Evolutionary conservation across 1,284 basidiomycete species (phyloP), one percentile per base, ranked within the genome.

Genomic region (Austroboletus rostrupii): DNA sequence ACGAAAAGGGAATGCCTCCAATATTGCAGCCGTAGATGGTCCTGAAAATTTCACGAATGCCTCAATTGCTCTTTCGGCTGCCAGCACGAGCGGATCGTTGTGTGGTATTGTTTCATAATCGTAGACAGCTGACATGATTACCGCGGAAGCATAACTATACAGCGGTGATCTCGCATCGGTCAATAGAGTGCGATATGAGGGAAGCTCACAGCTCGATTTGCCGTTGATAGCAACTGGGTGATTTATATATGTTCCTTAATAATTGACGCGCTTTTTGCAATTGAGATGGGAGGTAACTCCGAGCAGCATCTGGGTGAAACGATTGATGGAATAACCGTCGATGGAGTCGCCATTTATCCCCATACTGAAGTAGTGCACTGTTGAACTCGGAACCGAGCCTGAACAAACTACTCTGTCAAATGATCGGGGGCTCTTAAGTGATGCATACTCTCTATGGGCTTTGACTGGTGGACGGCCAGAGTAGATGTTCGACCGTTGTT

Each of bases 71-170:
- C 33, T 65, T 49, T 65, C 67, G n/a, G 66, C 67, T 8, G 58
- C 54, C 37, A 62, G 47, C 19, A 65, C 54, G 16, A 65, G 58
- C 1, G 64, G 64, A 52, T 65, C 64, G 29, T 57, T 53, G 17
- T 58, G 47, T 17, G 56, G 58, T 46, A 49, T 35, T 8, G 66
- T 66, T 47, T 69, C 66, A 47, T 65, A 69, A 42, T 67, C 64
- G 36, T 65, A 65, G n/a, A 69, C 64, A 23, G 46, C 56, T n/a
- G 64, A 68, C 64, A 65, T 69, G 49, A 65, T 69, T 32, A 65
- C 50, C 16, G 61, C 59, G 16, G 67, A 68, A 47, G 64, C 61
- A 49, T 64, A 65, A 5, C 64, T 65, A 47, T 21, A 20, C 17
- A 32, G 28, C n/a, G 50, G 38, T 20, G 19, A 41, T 47, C 39